Conservation (phyloP, 2,329 filamentous ascomycete genomes). For the Aspergillus phoenicis region DNA sequence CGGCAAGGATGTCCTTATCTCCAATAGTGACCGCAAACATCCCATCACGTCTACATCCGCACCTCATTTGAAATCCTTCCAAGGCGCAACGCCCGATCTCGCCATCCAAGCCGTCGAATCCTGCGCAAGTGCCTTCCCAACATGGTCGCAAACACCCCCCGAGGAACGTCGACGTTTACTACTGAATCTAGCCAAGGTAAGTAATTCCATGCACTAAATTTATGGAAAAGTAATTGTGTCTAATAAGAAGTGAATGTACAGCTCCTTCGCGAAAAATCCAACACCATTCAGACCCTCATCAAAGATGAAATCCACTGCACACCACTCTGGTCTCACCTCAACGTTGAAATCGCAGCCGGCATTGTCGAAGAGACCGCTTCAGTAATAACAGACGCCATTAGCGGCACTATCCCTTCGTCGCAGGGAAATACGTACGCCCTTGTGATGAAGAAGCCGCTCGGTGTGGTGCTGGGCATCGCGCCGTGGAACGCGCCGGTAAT, state of each 20-base stretch:
- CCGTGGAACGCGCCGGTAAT: constrained; percentile 65
- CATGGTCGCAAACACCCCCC: constrained; percentile 8
- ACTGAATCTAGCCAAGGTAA: neutral
- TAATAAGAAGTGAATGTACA: neutral
- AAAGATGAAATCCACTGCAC: constrained; percentile 13
- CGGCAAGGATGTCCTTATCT: neutral
- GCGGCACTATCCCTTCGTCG: constrained; percentile 49
- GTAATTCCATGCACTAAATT: neutral
- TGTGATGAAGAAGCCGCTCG: constrained; percentile 70
- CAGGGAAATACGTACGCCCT: constrained; percentile 58
- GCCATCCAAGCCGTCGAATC: constrained; percentile 12
- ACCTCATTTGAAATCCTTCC: neutral
- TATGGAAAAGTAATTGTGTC: neutral
- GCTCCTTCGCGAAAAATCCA: neutral
- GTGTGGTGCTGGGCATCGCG: constrained; percentile 72
- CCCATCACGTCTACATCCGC: neutral
- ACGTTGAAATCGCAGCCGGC: neutral
- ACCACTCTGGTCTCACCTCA: constrained; percentile 1
- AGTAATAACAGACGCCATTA: constrained; percentile 17
- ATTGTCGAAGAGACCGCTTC: constrained; percentile 10
- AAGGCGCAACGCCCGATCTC: constrained; percentile 12
- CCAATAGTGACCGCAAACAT: neutral
- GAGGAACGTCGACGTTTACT: neutral
- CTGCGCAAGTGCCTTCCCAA: constrained; percentile 1
- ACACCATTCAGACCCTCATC: neutral